Base-by-base conservation (phyloP, 2,329 filamentous ascomycete species). In the Grosmannia huntii region DNA sequence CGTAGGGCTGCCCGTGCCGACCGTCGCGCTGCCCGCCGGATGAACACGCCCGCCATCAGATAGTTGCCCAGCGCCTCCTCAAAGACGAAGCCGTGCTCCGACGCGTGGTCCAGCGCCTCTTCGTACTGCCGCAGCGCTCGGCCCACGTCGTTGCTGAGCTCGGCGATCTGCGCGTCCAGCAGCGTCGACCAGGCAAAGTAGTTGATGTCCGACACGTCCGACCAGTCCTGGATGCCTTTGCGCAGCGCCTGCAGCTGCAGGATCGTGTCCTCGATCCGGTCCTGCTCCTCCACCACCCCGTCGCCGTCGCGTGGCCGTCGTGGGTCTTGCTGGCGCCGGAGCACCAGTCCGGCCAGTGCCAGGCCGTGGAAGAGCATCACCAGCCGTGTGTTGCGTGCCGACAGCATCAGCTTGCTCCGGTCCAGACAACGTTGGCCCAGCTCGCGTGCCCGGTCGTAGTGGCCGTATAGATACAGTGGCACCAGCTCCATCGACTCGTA, bases 11-110 rank as follows among this genome's bases (percentile, higher is more conserved):
- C 79, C 57, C 84, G 79, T 28, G 87, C 88, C 41, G 86, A 85
- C 61, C 88, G 75, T 46, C 82, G 77, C 4, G 86, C 84, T 14
- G 80, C 79, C 61, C 79, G 76, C 16, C 87, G 76, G 57, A 88
- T 75, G 61, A 90, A 82, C 66, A 83, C 85, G 11, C 85, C 85
- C 1, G 83, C 86, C 73, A 90, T 86, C 33, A 90, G 74, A 66
- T 89, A 87, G 65, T 87, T 86, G 19, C 83, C 81, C 1, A 90
- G 74, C 0, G 85, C 87, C 68, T 90, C 86, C 60, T 91, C 87
- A 55, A 90, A 79, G 2, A 79, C 66, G 61, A 87, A 86, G 50
- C 77, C 76, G 64, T 89, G 78, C 58, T 86, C 76, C 23, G 86
- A 77, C 14, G 85, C 81, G 65, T 90, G 87, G 64, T 91, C 86